Base-by-base conservation (phyloP, 192 early-diverging fungal genomes). In the Linderina pennispora region DNA sequence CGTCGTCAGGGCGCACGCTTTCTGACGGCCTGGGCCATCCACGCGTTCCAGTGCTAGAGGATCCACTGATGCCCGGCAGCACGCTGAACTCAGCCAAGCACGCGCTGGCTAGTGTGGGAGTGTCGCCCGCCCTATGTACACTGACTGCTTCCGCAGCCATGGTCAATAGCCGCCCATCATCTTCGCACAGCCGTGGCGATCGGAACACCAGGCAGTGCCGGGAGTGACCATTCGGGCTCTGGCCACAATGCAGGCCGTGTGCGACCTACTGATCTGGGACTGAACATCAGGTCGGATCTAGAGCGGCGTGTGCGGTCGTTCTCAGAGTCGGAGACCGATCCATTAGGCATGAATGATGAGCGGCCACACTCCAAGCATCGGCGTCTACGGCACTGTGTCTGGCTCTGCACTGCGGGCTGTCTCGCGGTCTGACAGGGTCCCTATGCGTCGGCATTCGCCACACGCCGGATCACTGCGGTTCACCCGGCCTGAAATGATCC, bases 321-420 rank as follows among this genome's bases (percentile, higher is more conserved):
- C 18, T 72, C 68, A 3, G 68, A 55, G n/a, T 72, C 68, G 2
- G 68, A 63, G 11, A 38, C 45, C 10, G 48, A 72, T 19, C 25
- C 43, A 11, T 19, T 33, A 9, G 20, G 47, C 19, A 36, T 32
- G 8, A 20, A 23, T 1, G 57, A 48, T 5, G 40, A 34, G 8
- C 48, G 68, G 22, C 68, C 68, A 5, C 68, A 72, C 20, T 72
- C 68, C 13, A n/a, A 72, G 68, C 62, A 72, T 59, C 52, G 68
- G 68, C 4, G 64, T 72, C 34, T 52, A 64, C 22, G 62, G 43
- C 8, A 46, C 61, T 10, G 36, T 55, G 8, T 23, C 65, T 13
- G 50, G 66, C 3, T 36, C 56, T 20, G 40, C 56, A 15, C 10
- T 58, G 22, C 45, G 45, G 50, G 33, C 49, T 8, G 51, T n/a